Evolutionary conservation across 768 basidiomycete species (phyloP).

Genomic region (Austroboletus festivus): DNA sequence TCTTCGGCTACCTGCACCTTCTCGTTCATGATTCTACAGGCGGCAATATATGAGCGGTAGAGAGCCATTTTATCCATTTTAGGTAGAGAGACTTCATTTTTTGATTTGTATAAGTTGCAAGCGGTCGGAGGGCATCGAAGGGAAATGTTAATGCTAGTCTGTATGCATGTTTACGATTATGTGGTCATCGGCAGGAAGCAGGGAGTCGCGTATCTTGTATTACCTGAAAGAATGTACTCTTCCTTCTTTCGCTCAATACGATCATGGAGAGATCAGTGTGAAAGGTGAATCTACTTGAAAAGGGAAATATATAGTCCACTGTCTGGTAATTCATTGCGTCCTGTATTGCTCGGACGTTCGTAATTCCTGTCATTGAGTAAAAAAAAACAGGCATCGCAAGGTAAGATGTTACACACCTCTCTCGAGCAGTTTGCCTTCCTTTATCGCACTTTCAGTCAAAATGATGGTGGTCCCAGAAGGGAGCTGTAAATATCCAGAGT

Average conservation of each 20-base stretch:
- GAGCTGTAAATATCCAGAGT: slow-evolving; percentile 72
- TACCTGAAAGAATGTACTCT: slow-evolving; percentile 74
- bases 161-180: background rate
- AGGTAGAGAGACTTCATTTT: slow-evolving; percentile 44
- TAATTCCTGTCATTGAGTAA: slow-evolving; percentile 44
- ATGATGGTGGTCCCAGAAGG: slow-evolving; percentile 58
- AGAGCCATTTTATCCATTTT: slow-evolving; percentile 42
- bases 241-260: slow-evolving; percentile 58
- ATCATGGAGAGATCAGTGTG: slow-evolving; percentile 71
- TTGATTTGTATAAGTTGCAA: slow-evolving; percentile 47
- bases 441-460: slow-evolving; percentile 62
- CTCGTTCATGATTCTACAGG: slow-evolving; percentile 49
- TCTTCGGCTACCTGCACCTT: slow-evolving; percentile 50
- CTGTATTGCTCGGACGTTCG: slow-evolving; percentile 62
- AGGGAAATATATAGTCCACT: slow-evolving; percentile 74
- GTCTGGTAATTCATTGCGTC: slow-evolving; percentile 62
- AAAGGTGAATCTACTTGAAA: slow-evolving; percentile 62
- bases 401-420: slow-evolving; percentile 29
- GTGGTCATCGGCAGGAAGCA: background rate
- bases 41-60: slow-evolving; percentile 59
- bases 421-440: slow-evolving; percentile 64
- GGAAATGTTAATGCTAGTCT: slow-evolving; percentile 61
- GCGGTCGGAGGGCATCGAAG: slow-evolving; percentile 36
- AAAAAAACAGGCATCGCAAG: background rate
- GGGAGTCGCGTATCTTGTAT: background rate